Conservation (phyloP, 805 yeast genomes). For the Cyberlindnera mrakii region DNA sequence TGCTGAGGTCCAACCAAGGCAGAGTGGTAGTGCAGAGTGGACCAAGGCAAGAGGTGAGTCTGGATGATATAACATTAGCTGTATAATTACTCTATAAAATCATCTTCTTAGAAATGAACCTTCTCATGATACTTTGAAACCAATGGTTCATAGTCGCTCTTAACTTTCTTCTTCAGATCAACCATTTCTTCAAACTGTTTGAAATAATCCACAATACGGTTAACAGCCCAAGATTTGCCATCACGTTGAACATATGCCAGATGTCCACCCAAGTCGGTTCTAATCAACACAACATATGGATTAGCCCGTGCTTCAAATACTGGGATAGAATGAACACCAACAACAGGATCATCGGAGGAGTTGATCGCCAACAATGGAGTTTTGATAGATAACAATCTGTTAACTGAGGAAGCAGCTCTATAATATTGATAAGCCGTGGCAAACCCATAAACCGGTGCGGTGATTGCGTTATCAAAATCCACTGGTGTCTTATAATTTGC, state of each 20-base stretch:
- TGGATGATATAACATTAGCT: slow-evolving; percentile 31
- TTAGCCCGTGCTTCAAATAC: slow-evolving; percentile 40
- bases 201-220: slow-evolving; percentile 36
- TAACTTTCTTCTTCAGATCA: slow-evolving; percentile 16
- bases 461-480: slow-evolving; percentile 58
- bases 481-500: slow-evolving; percentile 33
- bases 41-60: slow-evolving; percentile 71
- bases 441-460: slow-evolving; percentile 59
- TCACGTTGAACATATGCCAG: slow-evolving; percentile 43
- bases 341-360: slow-evolving; percentile 64
- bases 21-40: slow-evolving; percentile 78
- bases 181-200: slow-evolving; percentile 31
- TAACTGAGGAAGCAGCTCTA: slow-evolving; percentile 56
- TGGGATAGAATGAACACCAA: slow-evolving; percentile 48
- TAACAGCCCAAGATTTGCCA: slow-evolving; percentile 43
- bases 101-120: slow-evolving; percentile 7
- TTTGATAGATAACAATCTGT: slow-evolving; percentile 46
- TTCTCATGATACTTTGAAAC: slow-evolving; percentile 14
- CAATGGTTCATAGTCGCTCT: slow-evolving; percentile 12
- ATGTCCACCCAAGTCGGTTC: slow-evolving; percentile 69
- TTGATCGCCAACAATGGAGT: slow-evolving; percentile 59
- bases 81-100: neutral
- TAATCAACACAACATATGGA: slow-evolving; percentile 52
- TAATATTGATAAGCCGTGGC: slow-evolving; percentile 58
- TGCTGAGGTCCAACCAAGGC: slow-evolving; percentile 37